phyloP scores from a whole-genome alignment of 352 stramenopile species.

The Pythium guiyangense region DNA sequence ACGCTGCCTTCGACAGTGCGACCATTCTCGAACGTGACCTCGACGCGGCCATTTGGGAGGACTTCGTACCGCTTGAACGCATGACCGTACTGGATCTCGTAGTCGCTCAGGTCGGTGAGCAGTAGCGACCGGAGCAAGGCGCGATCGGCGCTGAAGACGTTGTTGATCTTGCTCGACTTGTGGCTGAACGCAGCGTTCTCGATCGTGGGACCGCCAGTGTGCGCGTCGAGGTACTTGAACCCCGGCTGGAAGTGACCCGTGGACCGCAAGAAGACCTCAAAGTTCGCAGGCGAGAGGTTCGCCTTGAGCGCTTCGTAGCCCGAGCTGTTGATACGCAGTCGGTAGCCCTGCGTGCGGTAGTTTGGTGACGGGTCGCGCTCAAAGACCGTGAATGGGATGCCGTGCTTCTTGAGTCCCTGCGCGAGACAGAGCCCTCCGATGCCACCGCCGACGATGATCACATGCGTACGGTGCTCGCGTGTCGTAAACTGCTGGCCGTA shows the following conservation, averaged over 20 bases:
- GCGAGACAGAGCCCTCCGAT: slow-evolving; percentile 60
- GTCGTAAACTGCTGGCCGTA: slow-evolving; percentile 8
- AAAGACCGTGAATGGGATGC: slow-evolving; percentile 66
- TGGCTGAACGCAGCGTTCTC: slow-evolving; percentile 8
- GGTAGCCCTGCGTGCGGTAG: slow-evolving; percentile 57
- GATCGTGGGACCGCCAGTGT: slow-evolving; percentile 14
- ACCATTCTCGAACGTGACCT: slow-evolving; percentile 53
- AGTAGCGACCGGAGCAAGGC: slow-evolving; percentile 37
- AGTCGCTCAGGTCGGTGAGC: slow-evolving; percentile 43
- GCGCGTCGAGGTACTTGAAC: slow-evolving; percentile 45
- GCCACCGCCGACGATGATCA: slow-evolving; percentile 46
- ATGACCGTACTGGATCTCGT: slow-evolving; percentile 52
- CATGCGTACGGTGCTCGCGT: slow-evolving; percentile 18
- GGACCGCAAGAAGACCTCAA: slow-evolving; percentile 54
- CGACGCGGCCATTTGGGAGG: slow-evolving; percentile 38
- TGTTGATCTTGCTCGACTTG: slow-evolving; percentile 7
- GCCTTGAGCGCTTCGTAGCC: slow-evolving; percentile 57
- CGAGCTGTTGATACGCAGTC: slow-evolving; percentile 49
- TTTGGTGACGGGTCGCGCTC: slow-evolving; percentile 58
- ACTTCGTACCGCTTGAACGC: slow-evolving; percentile 45
- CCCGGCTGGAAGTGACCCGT: slow-evolving; percentile 46
- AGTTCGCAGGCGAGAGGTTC: slow-evolving; percentile 34
- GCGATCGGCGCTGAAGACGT: slow-evolving; percentile 46
- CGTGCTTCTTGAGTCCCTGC: slow-evolving; percentile 48
- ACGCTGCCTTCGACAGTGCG: slow-evolving; percentile 35